Conservation (phyloP, 805 yeast genomes). For the Kazachstania taianensis region DNA sequence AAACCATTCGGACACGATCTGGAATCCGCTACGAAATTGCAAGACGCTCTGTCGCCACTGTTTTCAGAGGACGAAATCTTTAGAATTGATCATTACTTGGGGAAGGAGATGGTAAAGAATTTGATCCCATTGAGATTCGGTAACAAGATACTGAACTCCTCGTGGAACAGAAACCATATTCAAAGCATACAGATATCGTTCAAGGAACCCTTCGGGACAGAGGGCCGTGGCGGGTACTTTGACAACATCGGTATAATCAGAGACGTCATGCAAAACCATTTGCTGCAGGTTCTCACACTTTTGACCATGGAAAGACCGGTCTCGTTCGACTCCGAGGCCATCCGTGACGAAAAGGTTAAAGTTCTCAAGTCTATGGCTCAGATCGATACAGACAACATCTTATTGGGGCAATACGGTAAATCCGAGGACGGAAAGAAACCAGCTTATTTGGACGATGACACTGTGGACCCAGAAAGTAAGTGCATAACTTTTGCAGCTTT, state of each 20-base stretch:
- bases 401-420: constrained; percentile 78
- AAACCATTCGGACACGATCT: constrained; percentile 96
- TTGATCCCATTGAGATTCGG: constrained; percentile 81
- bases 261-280: constrained; percentile 96
- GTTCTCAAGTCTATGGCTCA: constrained; percentile 73
- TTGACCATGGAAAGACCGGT: constrained; percentile 94
- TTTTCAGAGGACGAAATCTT: constrained; percentile 85
- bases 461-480: constrained; percentile 72
- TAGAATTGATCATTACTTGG: constrained; percentile 94
- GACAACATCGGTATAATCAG: constrained; percentile 91
- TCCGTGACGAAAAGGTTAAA: constrained; percentile 93
- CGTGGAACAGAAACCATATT: constrained; percentile 77
- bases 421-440: constrained; percentile 87
- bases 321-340: constrained; percentile 81
- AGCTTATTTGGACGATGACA: constrained; percentile 81
- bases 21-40: constrained; percentile 65
- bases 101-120: constrained; percentile 96
- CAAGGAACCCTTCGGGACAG: constrained; percentile 96
- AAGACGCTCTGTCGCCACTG: constrained; percentile 69
- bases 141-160: constrained; percentile 72
- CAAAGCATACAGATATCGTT: constrained; percentile 78
- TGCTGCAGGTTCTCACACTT: constrained; percentile 82
- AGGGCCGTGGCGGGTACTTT: constrained; percentile 97
- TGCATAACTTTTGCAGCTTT: constrained; percentile 90
- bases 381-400: constrained; percentile 51